These are phyloP conservation scores for Aspergillus sclerotioniger DNA, from an alignment of 495 filamentous ascomycete genomes.

Conservation along the genomic window DNA sequence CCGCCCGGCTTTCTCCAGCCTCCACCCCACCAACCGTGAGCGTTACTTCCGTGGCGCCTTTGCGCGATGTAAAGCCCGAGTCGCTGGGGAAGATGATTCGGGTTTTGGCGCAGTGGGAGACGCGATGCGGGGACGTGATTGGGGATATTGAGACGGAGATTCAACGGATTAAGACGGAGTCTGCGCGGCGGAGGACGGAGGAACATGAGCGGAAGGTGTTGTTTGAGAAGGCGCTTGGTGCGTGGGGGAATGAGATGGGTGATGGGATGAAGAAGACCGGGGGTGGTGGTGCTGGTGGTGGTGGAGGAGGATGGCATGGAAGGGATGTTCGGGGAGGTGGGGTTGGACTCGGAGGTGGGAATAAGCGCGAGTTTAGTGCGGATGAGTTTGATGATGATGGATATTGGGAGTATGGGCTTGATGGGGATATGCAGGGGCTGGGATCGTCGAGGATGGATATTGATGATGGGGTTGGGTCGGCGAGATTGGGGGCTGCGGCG, in stretches of 20 bases:
- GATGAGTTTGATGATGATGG: conserved; percentile 48
- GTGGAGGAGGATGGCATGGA: conserved; percentile 10
- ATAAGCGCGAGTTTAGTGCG: conserved; percentile 42
- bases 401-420: conserved; percentile 43
- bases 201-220: conserved; percentile 46
- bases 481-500: conserved; percentile 21
- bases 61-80: conserved; percentile 78
- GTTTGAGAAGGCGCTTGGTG: conserved; percentile 46
- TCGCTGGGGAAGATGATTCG: conserved; percentile 64
- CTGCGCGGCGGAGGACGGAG: conserved; percentile 48
- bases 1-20: conserved; percentile 76
- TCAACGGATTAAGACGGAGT: conserved; percentile 51
- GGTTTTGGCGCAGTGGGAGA: conserved; percentile 69
- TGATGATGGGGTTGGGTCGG: conserved; percentile 37
- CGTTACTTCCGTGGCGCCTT: conserved; percentile 74
- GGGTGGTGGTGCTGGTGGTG: conserved; percentile 11
- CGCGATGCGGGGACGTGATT: conserved; percentile 72
- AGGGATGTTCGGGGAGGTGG: conserved; percentile 17
- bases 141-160: conserved; percentile 73
- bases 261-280: not conserved
- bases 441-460: conserved; percentile 50
- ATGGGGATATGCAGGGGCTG: conserved; percentile 59
- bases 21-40: conserved; percentile 61
- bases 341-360: conserved; percentile 24
- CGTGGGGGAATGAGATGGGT: conserved; percentile 16